phyloP scores from a whole-genome alignment of 305 asterid species.

The Solanum hybrid region DNA sequence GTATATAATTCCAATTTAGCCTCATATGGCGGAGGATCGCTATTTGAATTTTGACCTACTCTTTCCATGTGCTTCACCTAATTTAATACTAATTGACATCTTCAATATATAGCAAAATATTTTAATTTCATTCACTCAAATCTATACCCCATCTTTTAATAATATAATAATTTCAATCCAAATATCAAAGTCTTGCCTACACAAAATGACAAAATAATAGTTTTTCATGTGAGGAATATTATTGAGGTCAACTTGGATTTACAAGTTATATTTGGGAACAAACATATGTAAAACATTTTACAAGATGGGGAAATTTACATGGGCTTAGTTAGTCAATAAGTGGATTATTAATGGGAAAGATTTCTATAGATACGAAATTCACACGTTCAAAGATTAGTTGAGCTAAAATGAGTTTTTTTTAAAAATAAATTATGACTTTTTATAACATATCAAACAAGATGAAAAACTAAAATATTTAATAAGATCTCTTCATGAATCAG shows the following conservation, averaged over 20 bases:
- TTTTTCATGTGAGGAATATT: neutral
- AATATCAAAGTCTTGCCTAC: neutral
- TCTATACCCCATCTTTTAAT: neutral
- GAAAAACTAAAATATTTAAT: neutral
- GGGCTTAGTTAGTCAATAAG: neutral
- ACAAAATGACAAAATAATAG: neutral
- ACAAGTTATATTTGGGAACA: neutral
- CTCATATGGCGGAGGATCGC: neutral
- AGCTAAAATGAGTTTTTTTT: too few species aligned
- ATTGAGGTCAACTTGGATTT: neutral
- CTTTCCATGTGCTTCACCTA: slow-evolving; percentile 10
- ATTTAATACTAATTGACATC: slow-evolving; percentile 11
- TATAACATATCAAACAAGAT: neutral
- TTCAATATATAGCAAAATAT: neutral
- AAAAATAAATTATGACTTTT: neutral
- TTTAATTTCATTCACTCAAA: neutral
- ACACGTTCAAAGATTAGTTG: neutral
- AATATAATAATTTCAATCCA: neutral
- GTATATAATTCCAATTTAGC: neutral
- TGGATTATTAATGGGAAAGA: neutral
- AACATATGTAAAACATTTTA: neutral
- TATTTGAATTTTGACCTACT: neutral
- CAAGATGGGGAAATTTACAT: neutral
- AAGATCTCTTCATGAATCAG: neutral
- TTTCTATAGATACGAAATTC: neutral